These are phyloP conservation scores for Aspergillus fijiensis DNA, from an alignment of 2,329 filamentous ascomycete species.

Conservation along the genomic window DNA sequence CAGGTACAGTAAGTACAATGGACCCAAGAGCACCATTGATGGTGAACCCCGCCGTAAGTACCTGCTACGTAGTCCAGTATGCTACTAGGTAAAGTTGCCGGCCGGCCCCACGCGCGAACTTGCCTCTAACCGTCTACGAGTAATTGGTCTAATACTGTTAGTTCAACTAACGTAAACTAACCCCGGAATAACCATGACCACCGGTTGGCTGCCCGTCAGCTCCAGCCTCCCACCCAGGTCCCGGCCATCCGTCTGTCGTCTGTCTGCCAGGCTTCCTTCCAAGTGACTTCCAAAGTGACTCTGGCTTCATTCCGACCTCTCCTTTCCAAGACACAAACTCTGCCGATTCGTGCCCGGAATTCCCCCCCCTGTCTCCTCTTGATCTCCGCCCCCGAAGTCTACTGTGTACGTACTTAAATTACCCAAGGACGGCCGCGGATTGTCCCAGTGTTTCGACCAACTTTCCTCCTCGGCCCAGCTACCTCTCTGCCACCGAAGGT, in stretches of 20 bases:
- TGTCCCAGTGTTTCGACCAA: not conserved
- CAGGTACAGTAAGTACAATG: too few relatives aligned
- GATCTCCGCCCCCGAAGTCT: not conserved
- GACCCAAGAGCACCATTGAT: too few relatives aligned
- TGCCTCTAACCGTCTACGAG: not conserved
- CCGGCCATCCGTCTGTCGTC: not conserved
- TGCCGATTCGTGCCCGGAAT: not conserved
- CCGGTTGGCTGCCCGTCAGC: not conserved
- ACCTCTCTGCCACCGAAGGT: not conserved
- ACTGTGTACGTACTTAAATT: not conserved
- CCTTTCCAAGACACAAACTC: not conserved
- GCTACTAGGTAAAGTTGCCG: not conserved
- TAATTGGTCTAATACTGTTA: too few relatives aligned
- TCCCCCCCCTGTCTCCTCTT: not conserved
- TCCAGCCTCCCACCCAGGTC: not conserved
- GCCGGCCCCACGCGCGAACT: constrained; percentile 5
- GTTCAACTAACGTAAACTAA: not conserved
- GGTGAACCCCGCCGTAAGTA: not conserved
- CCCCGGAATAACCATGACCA: constrained; percentile 3
- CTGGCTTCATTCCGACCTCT: not conserved
- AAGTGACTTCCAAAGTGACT: not conserved
- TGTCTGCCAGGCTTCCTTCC: not conserved
- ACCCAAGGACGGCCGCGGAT: not conserved
- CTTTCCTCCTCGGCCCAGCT: not conserved
- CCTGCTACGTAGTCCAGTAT: not conserved